Evolutionary conservation across 2,329 filamentous ascomycete species (phyloP), one percentile per base, ranked within the genome.

Genomic region (Fusarium sororula): DNA sequence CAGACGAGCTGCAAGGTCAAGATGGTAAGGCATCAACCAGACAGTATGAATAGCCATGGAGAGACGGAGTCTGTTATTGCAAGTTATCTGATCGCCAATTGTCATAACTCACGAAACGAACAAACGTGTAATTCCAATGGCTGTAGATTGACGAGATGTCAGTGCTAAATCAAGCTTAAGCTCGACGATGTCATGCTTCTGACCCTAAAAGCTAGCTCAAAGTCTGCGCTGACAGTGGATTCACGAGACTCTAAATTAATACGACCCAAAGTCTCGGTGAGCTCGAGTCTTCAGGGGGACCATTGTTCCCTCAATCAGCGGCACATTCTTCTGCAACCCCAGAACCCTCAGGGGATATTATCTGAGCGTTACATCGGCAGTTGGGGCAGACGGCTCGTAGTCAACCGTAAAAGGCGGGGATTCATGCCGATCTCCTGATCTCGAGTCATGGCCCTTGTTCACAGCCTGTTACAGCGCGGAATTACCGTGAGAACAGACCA

Each of bases 381-480:
- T 39, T 58, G n/a, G 55, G 30, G 41, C 5, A 37, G 30, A 37
- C 11, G 24, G 26, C 6, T 30, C 24, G 30, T 35, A 26, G 18
- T 15, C 50, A 32, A 57, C 55, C 18, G 28, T 58, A 37, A 58
- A 58, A 58, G 28, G 39, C n/a, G 39, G 58, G 37, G 28, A 32
- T 32, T n/a, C 3, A 54, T n/a, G 51, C 9, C 51, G 35, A 54
- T 54, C 35, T 1, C 13, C 7, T 1, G 32, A 39, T 17, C 35
- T 22, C 20, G 51, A 54, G 51, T 54, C 51, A 54, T 54, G 51
- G 2, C 35, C 51, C 51, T 17, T 54, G 24, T 54, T 28, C 24
- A 17, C 6, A 28, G 7, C 24, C 20, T 3, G 51, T 28, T 39
- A 39, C 24, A 28, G 35, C 18, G 20, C 51, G 51, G 35, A 39